Percentiles rank a stretch among this genome's conserved stretches.
Evolutionary conservation across 805 yeast species (phyloP).

Genomic region (Metschnikowia peoriensis): DNA sequence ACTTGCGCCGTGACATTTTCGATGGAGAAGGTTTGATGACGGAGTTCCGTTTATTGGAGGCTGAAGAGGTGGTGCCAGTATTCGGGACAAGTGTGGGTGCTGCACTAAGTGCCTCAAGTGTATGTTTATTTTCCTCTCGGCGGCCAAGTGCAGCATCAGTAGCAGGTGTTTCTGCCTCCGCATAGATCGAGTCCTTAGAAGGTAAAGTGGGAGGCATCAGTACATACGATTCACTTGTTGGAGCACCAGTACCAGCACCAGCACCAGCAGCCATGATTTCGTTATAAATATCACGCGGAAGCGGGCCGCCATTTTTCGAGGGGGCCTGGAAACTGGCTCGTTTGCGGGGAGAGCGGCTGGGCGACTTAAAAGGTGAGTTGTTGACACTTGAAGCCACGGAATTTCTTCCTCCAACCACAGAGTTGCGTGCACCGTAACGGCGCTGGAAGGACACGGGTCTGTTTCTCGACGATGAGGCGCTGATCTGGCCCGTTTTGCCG

Average conservation of each 20-base stretch:
- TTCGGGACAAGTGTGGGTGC: slow-evolving; percentile 25
- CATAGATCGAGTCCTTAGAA: slow-evolving; percentile 34
- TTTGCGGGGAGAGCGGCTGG: slow-evolving; percentile 24
- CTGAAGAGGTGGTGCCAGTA: background rate
- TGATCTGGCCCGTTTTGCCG: slow-evolving; percentile 28
- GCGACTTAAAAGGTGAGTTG: slow-evolving; percentile 30
- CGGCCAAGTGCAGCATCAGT: slow-evolving; percentile 6
- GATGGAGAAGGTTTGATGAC: slow-evolving; percentile 14
- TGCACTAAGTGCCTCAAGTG: slow-evolving; percentile 22
- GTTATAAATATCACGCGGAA: slow-evolving; percentile 44
- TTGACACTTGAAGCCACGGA: slow-evolving; percentile 35
- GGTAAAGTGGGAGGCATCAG: slow-evolving; percentile 43
- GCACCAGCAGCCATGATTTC: slow-evolving; percentile 31
- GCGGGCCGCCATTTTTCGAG: slow-evolving; percentile 21
- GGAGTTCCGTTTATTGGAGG: slow-evolving; percentile 28
- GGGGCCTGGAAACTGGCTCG: slow-evolving; percentile 11
- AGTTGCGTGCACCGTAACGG: slow-evolving; percentile 26
- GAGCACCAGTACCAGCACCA: slow-evolving; percentile 1
- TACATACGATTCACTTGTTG: slow-evolving; percentile 13
- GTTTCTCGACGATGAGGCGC: slow-evolving; percentile 31
- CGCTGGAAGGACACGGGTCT: slow-evolving; percentile 45
- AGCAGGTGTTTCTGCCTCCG: slow-evolving; percentile 12
- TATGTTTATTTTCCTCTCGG: slow-evolving; percentile 19
- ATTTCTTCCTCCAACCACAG: slow-evolving; percentile 19
- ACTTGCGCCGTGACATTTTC: slow-evolving; percentile 33